These are phyloP conservation scores for Sicyos baderoa DNA, from an alignment of 306 rosid species.

Conservation along the genomic window DNA sequence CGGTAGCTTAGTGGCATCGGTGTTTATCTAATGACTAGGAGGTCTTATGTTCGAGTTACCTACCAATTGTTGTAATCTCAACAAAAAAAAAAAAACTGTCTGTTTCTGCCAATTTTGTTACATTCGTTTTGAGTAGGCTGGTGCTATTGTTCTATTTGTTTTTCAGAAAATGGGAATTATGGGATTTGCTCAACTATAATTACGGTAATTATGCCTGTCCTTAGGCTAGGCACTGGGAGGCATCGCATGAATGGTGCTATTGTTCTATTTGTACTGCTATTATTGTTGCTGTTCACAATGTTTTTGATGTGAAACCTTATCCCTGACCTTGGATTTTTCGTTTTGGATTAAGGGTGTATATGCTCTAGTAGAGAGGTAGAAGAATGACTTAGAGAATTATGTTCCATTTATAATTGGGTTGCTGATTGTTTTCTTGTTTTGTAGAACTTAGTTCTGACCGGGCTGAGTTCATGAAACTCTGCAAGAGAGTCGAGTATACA, in stretches of 20 bases:
- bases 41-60: no score
- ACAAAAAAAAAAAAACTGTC: no score
- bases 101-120: not conserved
- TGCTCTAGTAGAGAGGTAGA: not conserved
- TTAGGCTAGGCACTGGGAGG: no score
- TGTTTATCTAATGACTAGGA: no score
- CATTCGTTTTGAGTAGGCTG: not conserved
- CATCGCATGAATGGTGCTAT: not conserved
- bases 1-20: no score
- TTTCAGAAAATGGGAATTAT: no score
- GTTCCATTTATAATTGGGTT: not conserved
- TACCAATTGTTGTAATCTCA: no score
- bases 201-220: no score
- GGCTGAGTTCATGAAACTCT: constrained; percentile 81
- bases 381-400: not conserved
- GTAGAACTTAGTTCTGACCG: constrained; percentile 72
- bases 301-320: constrained; percentile 2
- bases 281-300: not conserved
- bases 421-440: constrained; percentile 9
- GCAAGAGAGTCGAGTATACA: constrained; percentile 84
- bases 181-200: no score
- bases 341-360: not conserved
- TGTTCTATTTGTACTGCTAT: not conserved
- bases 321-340: not conserved
- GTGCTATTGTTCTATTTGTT: not conserved